phyloP scores from a whole-genome alignment of 176 grass and related monocot genomes.

The Aegilops speltoides region DNA sequence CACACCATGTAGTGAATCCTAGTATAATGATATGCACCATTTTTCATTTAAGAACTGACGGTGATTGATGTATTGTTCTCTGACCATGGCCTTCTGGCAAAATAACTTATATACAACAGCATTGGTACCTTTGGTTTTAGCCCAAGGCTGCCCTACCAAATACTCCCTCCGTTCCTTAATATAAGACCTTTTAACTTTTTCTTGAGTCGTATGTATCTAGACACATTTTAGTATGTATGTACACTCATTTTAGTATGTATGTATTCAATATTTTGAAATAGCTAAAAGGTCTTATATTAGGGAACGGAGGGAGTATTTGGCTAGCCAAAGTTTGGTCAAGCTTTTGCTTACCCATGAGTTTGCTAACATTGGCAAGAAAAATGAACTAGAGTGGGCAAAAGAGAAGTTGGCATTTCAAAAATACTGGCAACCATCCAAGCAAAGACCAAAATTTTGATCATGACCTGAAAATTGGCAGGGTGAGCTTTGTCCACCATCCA shows the following conservation, averaged over 20 bases:
- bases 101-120: constrained; percentile 3
- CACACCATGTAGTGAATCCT: not conserved
- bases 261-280: too few species aligned
- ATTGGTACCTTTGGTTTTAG: not conserved
- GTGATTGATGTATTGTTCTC: not conserved
- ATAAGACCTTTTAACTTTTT: too few species aligned
- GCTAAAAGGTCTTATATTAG: too few species aligned
- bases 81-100: not conserved
- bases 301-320: not conserved
- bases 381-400: not conserved
- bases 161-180: too few species aligned
- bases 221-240: too few species aligned
- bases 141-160: not conserved
- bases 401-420: not conserved
- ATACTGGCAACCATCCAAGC: not conserved
- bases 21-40: not conserved
- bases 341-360: not conserved
- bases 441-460: not conserved
- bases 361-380: not conserved
- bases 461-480: not conserved
- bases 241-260: too few species aligned
- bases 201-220: too few species aligned
- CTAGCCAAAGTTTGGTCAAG: not conserved
- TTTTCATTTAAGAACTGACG: constrained; percentile 2
- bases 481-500: not conserved